Evolutionary conservation across 768 basidiomycete genomes (phyloP).

Genomic region (Fistulinella prunicolor): DNA sequence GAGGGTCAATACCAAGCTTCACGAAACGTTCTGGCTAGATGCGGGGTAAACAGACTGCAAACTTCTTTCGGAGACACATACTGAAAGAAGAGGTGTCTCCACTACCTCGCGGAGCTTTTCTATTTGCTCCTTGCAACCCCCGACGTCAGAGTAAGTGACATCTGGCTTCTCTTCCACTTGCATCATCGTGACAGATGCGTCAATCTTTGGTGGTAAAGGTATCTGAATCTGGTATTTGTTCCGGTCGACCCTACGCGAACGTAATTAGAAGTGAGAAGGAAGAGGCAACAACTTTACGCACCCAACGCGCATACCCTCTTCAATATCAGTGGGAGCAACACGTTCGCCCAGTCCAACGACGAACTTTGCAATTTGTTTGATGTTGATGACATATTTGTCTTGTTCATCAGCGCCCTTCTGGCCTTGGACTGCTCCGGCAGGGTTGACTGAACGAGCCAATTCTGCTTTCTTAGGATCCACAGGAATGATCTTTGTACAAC

Average conservation of each 20-base stretch:
- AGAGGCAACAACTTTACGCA: slow-evolving; percentile 38
- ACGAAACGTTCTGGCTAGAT: slow-evolving; percentile 96
- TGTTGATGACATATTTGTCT: slow-evolving; percentile 99
- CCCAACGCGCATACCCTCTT: slow-evolving; percentile 99
- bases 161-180: slow-evolving; percentile 99
- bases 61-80: slow-evolving; percentile 37
- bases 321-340: slow-evolving; percentile 96
- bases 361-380: slow-evolving; percentile 99
- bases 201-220: slow-evolving; percentile 96
- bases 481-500: slow-evolving; percentile 97
- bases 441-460: slow-evolving; percentile 75
- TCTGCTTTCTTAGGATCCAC: slow-evolving; percentile 73
- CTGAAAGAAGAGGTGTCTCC: slow-evolving; percentile 91
- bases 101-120: slow-evolving; percentile 99
- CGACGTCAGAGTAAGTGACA: slow-evolving; percentile 96
- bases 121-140: slow-evolving; percentile 99
- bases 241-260: slow-evolving; percentile 72
- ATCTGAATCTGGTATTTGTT: slow-evolving; percentile 99
- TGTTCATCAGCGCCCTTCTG: slow-evolving; percentile 98
- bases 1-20: slow-evolving; percentile 97
- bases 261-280: slow-evolving; percentile 1
- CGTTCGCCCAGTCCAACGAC: slow-evolving; percentile 96
- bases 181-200: slow-evolving; percentile 99
- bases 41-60: slow-evolving; percentile 15
- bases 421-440: slow-evolving; percentile 72